Percentiles rank a stretch among this genome's conserved stretches.
Evolutionary conservation across 2,329 filamentous ascomycete species (phyloP).

Genomic region (Helotiales sp.): DNA sequence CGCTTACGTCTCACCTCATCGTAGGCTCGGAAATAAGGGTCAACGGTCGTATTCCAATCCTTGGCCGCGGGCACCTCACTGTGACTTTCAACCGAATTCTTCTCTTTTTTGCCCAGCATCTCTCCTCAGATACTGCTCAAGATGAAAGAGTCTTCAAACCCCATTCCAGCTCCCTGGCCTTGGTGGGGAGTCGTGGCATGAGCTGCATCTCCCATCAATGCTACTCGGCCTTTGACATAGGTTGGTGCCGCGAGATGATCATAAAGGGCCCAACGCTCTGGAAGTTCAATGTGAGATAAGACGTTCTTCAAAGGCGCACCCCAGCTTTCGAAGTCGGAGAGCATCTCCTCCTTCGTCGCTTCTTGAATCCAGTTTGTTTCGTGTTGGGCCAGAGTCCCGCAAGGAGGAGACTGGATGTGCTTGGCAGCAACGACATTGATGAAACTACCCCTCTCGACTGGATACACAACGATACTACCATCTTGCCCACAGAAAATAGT

Average conservation of each 20-base stretch:
- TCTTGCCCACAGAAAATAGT: slow-evolving; percentile 53
- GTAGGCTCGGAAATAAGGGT: slow-evolving; percentile 7
- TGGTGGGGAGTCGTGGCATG: slow-evolving; percentile 64
- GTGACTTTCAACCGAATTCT: not conserved
- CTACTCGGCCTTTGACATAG: slow-evolving; percentile 50
- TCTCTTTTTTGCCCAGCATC: not conserved
- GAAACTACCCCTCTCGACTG: slow-evolving; percentile 56
- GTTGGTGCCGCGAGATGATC: slow-evolving; percentile 47
- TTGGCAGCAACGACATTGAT: slow-evolving; percentile 60
- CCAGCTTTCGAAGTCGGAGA: slow-evolving; percentile 48
- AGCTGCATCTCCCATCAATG: slow-evolving; percentile 63
- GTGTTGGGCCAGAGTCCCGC: too few relatives aligned
- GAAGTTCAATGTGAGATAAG: slow-evolving; percentile 45
- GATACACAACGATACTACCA: slow-evolving; percentile 63
- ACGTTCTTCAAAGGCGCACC: slow-evolving; percentile 34
- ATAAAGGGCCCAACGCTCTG: slow-evolving; percentile 52
- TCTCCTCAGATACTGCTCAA: slow-evolving; percentile 23
- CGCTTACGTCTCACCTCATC: slow-evolving; percentile 15
- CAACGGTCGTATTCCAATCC: not conserved
- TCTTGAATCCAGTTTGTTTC: slow-evolving; percentile 45
- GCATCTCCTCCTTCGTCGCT: slow-evolving; percentile 49
- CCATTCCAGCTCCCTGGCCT: slow-evolving; percentile 61
- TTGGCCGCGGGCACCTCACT: not conserved
- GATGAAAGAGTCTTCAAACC: slow-evolving; percentile 45
- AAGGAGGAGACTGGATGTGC: too few relatives aligned